Base-by-base conservation (phyloP, 2,329 filamentous ascomycete genomes). In the Chalaropsis thielavioides region DNA sequence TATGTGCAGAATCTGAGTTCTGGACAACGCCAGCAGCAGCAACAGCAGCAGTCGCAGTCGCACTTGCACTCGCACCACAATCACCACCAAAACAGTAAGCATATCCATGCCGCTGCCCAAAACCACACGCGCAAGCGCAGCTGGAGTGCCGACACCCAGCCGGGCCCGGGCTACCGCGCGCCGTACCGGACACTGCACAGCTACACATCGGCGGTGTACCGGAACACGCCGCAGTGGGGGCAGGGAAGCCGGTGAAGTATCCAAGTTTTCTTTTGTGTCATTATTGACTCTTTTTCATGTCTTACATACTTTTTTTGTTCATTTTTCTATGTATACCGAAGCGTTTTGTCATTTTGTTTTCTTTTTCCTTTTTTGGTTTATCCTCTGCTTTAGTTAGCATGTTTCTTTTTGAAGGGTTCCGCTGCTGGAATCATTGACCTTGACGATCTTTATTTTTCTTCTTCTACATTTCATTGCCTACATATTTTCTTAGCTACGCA, bases 161-260 rank as follows among this genome's bases (percentile, higher is more conserved):
- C 43, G n/a, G 60, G 61, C 11, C 31, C 51, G 6, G 66, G 63
- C n/a, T 51, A 38, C 68, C 67, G 41, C 60, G 69, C 72, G 13
- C 80, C 78, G 8, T 83, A 79, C 67, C 78, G 81, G 0, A 75
- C 83, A 11, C 73, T 83, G 8, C 81, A 83, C 72, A 83, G 80
- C 72, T 83, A 83, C 69, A 81, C 83, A 70, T 81, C 81, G 3
- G 81, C 81, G 4, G 80, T 81, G 5, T 83, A 84, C 69, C 76
- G 76, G 35, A 76, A 79, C 43, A 77, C 75, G 2, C 81, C 80
- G 0, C 81, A 83, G n/a, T 83, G 81, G 80, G 77, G 35, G 35
- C 81, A 68, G 49, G 44, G 5, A 15, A 51, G 24, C 17, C 17
- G 49, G 22, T 59, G 35, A 58, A 64, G 31, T 51, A 51, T 13